Percentiles rank a stretch among this genome's conserved stretches.
Conservation (phyloP, 306 rosid species). For the Calophaca sinica region DNA sequence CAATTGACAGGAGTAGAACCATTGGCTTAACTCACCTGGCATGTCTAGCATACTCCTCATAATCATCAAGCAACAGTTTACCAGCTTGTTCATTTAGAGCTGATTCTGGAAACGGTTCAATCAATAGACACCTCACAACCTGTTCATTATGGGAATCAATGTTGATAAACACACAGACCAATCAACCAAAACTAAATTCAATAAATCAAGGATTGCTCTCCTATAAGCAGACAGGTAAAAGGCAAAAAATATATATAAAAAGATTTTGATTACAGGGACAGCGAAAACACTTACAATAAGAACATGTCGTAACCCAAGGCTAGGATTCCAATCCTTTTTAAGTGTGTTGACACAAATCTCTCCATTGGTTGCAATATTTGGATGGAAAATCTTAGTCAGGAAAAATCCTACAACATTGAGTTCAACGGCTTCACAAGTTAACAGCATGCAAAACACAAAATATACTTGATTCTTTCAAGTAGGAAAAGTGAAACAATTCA, state of each 20-base stretch:
- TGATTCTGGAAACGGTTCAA: conserved; percentile 99
- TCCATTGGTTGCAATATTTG: conserved; percentile 86
- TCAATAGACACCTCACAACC: conserved; percentile 98
- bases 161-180: conserved; percentile 20
- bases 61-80: conserved; percentile 89
- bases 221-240: background rate
- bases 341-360: conserved; percentile 98
- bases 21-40: conserved; percentile 75
- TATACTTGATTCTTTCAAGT: background rate
- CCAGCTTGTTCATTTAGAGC: conserved; percentile 98
- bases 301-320: conserved; percentile 91
- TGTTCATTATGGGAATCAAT: conserved; percentile 46
- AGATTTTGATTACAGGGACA: background rate
- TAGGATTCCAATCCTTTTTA: conserved; percentile 98
- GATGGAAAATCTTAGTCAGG: conserved; percentile 93
- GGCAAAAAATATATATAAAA: background rate
- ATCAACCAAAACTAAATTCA: conserved; percentile 28
- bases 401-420: conserved; percentile 74
- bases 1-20: conserved; percentile 16
- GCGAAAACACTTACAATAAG: conserved; percentile 67
- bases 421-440: conserved; percentile 34
- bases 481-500: conserved; percentile 30
- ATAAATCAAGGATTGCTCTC: conserved; percentile 1
- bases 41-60: conserved; percentile 96
- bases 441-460: conserved; percentile 1